Conservation (phyloP, 305 asterid species). For the Fraxinus floribunda region DNA sequence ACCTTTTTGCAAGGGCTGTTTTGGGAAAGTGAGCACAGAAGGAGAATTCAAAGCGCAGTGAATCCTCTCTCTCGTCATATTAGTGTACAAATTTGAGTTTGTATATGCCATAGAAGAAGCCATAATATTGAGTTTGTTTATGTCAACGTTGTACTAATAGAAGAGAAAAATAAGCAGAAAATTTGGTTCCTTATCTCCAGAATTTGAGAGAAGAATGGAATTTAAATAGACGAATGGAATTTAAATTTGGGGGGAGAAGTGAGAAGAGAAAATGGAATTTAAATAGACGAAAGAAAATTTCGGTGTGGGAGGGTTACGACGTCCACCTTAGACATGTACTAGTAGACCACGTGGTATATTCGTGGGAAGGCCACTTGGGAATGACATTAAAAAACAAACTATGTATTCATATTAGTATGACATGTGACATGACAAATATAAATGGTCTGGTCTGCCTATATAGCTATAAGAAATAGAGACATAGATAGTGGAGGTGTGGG, state of each 20-base stretch:
- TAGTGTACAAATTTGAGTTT: neutral
- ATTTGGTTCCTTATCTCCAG: neutral
- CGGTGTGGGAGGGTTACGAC: neutral
- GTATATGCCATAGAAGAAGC: neutral
- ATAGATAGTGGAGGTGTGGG: neutral
- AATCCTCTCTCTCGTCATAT: neutral
- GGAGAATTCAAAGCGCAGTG: slow-evolving; percentile 4
- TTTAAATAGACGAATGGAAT: neutral
- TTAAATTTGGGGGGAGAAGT: slow-evolving; percentile 1
- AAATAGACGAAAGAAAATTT: neutral
- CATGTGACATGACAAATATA: neutral
- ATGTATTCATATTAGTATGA: neutral
- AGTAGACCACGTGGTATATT: neutral
- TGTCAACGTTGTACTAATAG: neutral
- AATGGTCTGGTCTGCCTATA: neutral
- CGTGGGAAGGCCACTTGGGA: neutral
- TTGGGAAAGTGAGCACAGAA: slow-evolving; percentile 2
- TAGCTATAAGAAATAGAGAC: neutral
- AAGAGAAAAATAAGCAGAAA: neutral
- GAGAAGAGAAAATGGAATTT: neutral
- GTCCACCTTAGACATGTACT: neutral
- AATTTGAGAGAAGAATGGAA: neutral
- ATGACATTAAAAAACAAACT: neutral
- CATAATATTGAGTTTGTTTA: neutral
- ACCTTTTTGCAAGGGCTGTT: neutral